Evolutionary conservation across 257 asterid genomes (phyloP).

Genomic region (Nicotiana undulata): DNA sequence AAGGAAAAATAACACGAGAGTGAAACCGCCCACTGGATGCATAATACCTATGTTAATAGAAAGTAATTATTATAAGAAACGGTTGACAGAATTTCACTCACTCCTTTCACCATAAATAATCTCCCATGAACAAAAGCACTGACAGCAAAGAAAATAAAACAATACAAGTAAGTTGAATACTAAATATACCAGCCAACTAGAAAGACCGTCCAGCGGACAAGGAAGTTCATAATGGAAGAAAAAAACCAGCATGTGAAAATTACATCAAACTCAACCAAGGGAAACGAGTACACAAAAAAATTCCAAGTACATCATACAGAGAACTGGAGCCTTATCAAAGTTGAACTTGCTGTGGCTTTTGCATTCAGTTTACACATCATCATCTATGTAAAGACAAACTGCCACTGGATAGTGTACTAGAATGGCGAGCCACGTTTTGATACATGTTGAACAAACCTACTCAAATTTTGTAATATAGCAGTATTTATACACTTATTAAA

Average conservation of each 20-base stretch:
- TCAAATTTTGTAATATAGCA: constrained; percentile 34
- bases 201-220: neutral
- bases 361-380: neutral
- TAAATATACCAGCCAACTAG: neutral
- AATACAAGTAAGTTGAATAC: neutral
- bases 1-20: neutral
- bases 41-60: neutral
- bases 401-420: neutral
- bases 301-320: neutral
- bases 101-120: neutral
- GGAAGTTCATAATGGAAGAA: neutral
- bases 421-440: neutral
- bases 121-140: neutral
- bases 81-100: neutral
- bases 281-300: neutral
- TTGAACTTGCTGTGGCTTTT: neutral
- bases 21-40: neutral
- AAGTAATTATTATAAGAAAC: neutral
- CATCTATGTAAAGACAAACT: neutral
- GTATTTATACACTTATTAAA: constrained; percentile 8
- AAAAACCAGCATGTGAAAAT: neutral
- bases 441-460: constrained; percentile 23
- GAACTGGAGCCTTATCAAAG: neutral
- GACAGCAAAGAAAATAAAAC: neutral
- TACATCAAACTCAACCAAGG: neutral